Evolutionary conservation across 2,329 filamentous ascomycete genomes (phyloP), one percentile per base, ranked within the genome.

Genomic region (Eurotiales sp.): DNA sequence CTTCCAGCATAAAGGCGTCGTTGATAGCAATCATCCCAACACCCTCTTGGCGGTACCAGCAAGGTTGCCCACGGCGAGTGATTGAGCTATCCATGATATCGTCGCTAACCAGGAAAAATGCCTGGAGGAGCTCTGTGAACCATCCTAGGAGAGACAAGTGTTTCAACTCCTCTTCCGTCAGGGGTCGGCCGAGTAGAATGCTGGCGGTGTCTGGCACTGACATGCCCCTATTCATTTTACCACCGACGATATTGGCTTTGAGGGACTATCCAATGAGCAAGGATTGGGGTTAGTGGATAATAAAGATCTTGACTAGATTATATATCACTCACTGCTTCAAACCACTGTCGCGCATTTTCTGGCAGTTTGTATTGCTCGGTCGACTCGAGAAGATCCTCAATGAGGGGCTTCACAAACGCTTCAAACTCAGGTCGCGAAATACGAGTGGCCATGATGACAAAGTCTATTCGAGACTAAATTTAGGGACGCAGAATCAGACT

Each of bases 191-290:
- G 65, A 91, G 82, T 57, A 97, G 84, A 63, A 93, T 78, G 58
- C 89, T 86, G 58, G 86, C 85, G 42, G 90, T 93, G 75, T 99
- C 93, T 60, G 93, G 87, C 55, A 97, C 92, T 43, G 91, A 97
- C 83, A 99, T 95, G 75, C 93, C 93, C 66, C 93, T 90, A 77
- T 99, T 99, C 78, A 91, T 96, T 80, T 99, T 99, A 68, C 93
- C 93, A 61, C 93, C 93, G 49, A 93, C 77, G 6, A 89, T 84
- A 76, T 99, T 99, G 75, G 83, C 80, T 67, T 91, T 82, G 64
- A 97, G 81, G 56, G 81, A 86, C 90, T 96, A 59, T 43, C 19
- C 10, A 25, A 15, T 11, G 17, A 22, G 7, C 2, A 45, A 12
- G 14, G 14, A 17, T 14, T 42, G 37, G 37, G 37, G 49, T 56